Percentiles rank a stretch among this genome's conserved stretches.
Evolutionary conservation across 2,329 filamentous ascomycete genomes (phyloP).

Genomic region (Cadophora sp.): DNA sequence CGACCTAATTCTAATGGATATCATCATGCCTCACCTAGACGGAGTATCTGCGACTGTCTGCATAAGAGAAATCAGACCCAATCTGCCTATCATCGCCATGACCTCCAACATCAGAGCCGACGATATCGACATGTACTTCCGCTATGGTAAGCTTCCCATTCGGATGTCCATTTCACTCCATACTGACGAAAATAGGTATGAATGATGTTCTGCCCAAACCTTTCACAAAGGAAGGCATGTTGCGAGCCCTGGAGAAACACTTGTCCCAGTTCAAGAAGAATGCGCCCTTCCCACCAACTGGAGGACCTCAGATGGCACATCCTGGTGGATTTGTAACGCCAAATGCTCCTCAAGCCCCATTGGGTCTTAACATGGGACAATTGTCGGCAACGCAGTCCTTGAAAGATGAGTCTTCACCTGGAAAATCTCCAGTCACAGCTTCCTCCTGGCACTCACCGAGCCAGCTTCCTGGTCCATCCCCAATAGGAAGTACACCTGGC

Average conservation of each 20-base stretch:
- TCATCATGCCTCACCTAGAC: conserved; percentile 97
- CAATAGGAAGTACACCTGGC: conserved; percentile 36
- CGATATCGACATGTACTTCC: conserved; percentile 96
- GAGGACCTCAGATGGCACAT: conserved; percentile 36
- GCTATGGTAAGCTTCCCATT: conserved; percentile 75
- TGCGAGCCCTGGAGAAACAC: conserved; percentile 87
- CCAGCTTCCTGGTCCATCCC: conserved; percentile 42
- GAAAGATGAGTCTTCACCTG: conserved; percentile 45
- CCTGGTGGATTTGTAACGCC: conserved; percentile 39
- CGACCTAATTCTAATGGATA: conserved; percentile 84
- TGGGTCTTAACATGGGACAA: conserved; percentile 43
- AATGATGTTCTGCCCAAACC: conserved; percentile 97
- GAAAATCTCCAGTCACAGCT: conserved; percentile 44
- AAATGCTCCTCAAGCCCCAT: conserved; percentile 34
- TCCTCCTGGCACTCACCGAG: conserved; percentile 45
- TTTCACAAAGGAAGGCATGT: conserved; percentile 88
- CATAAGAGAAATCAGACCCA: conserved; percentile 84
- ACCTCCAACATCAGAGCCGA: conserved; percentile 97
- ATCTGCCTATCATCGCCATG: conserved; percentile 94
- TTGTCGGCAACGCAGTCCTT: conserved; percentile 41
- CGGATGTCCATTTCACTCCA: conserved; percentile 1
- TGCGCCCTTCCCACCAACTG: conserved; percentile 31
- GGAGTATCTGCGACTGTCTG: conserved; percentile 94
- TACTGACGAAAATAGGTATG: conserved; percentile 72
- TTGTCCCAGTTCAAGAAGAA: conserved; percentile 82